phyloP scores from a whole-genome alignment of 169 alveolate species.

The Plasmodium knowlesi region DNA sequence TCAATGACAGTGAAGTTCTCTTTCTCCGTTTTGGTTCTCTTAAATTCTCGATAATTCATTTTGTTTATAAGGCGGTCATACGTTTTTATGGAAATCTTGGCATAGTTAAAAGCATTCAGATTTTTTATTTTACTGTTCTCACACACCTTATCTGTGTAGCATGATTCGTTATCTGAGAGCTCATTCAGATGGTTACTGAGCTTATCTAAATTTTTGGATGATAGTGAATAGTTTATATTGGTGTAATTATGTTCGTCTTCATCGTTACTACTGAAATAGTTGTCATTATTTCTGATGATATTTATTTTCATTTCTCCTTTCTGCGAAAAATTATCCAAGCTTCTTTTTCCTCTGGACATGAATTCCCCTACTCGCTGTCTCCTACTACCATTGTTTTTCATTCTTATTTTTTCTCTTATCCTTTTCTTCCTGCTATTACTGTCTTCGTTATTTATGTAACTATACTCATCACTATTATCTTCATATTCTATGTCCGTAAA shows the following conservation, averaged over 20 bases:
- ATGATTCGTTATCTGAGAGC: constrained; percentile 51
- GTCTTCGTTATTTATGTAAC: constrained; percentile 3
- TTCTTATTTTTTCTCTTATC: not conserved
- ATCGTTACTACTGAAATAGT: constrained; percentile 52
- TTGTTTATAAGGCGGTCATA: constrained; percentile 62
- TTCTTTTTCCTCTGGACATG: not conserved
- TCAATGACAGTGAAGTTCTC: constrained; percentile 62
- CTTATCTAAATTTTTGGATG: constrained; percentile 30
- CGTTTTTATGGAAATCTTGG: constrained; percentile 38
- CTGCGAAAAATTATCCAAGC: not conserved
- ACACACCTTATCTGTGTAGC: constrained; percentile 25
- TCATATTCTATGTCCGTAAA: constrained; percentile 11
- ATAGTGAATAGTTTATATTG: constrained; percentile 18
- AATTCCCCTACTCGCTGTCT: constrained; percentile 10
- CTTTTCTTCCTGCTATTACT: not conserved
- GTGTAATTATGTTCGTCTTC: constrained; percentile 46
- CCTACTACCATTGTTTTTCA: not conserved
- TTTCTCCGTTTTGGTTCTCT: constrained; percentile 21
- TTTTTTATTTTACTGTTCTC: constrained; percentile 24
- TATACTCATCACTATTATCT: constrained; percentile 37
- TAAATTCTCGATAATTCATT: constrained; percentile 71
- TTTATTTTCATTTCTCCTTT: constrained; percentile 48
- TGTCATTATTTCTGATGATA: constrained; percentile 47
- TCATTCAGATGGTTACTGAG: constrained; percentile 36
- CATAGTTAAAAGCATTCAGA: constrained; percentile 67